phyloP scores from a whole-genome alignment of 192 early-diverging fungal genomes.

The Jimgerdemannia flammicorona region DNA sequence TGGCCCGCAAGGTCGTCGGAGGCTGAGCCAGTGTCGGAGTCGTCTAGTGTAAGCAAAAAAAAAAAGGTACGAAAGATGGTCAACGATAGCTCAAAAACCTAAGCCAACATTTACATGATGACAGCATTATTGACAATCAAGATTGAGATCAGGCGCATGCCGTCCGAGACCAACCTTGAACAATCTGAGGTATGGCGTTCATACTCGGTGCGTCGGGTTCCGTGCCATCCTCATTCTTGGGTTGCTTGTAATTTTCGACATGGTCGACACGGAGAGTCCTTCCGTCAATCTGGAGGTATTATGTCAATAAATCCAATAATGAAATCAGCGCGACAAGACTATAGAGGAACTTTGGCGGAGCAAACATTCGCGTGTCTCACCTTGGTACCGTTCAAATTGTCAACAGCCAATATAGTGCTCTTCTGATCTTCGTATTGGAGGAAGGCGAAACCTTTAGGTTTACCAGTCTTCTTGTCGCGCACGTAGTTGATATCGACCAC shows the following conservation, averaged over 20 bases:
- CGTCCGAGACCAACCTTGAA: constrained; percentile 10
- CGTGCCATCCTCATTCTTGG: constrained; percentile 55
- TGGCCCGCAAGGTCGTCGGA: constrained; percentile 1
- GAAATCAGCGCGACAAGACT: not conserved
- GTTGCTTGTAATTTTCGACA: constrained; percentile 58
- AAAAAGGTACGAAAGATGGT: no score
- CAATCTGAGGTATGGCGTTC: constrained; percentile 48
- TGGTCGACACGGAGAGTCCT: constrained; percentile 76
- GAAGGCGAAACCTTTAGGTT: constrained; percentile 83
- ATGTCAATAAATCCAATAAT: constrained; percentile 20
- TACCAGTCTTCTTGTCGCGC: constrained; percentile 83
- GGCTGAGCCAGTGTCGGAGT: not conserved
- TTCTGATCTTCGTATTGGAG: constrained; percentile 92
- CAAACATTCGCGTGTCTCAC: constrained; percentile 19
- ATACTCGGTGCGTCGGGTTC: constrained; percentile 42
- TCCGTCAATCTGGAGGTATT: constrained; percentile 5
- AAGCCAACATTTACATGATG: no score
- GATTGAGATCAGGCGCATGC: not conserved
- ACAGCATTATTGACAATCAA: not conserved
- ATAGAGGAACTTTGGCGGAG: not conserved
- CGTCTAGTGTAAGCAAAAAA: not conserved
- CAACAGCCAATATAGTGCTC: constrained; percentile 87
- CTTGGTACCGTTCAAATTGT: constrained; percentile 87
- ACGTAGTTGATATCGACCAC: constrained; percentile 87
- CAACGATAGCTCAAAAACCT: no score